These are phyloP conservation scores for Blastobotrys apis DNA, from an alignment of 1,139 yeast species.

Conservation along the genomic window DNA sequence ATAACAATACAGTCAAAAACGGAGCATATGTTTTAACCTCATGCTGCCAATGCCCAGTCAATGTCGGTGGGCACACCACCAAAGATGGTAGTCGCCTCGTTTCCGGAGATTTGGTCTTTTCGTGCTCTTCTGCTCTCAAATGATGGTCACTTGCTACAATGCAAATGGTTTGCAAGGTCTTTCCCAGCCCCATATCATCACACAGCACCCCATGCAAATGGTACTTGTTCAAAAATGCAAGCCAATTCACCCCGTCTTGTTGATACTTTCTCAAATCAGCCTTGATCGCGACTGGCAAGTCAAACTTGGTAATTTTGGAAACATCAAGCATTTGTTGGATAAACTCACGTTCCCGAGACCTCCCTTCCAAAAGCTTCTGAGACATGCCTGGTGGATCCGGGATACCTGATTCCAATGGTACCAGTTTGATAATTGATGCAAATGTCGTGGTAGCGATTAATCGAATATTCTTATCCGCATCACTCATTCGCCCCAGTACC, in stretches of 20 bases:
- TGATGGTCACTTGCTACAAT: conserved; percentile 96
- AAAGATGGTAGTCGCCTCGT: conserved; percentile 74
- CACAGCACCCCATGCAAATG: conserved; percentile 95
- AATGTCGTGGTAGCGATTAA: conserved; percentile 90
- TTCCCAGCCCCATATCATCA: conserved; percentile 99
- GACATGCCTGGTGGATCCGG: conserved; percentile 96
- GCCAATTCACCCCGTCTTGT: conserved; percentile 98
- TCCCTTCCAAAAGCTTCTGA: conserved; percentile 71
- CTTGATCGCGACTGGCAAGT: conserved; percentile 83
- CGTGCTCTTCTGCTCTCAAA: conserved; percentile 66
- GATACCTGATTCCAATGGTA: conserved; percentile 95
- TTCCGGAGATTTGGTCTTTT: conserved; percentile 57
- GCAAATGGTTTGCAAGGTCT: conserved; percentile 94
- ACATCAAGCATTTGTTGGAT: conserved; percentile 98
- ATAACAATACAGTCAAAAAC: conserved; percentile 72
- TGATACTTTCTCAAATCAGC: conserved; percentile 94
- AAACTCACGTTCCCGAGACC: conserved; percentile 92
- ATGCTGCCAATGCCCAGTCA: conserved; percentile 98
- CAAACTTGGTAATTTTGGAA: conserved; percentile 82
- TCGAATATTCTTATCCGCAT: conserved; percentile 84
- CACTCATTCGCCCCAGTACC: conserved; percentile 96
- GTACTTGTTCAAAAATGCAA: conserved; percentile 89
- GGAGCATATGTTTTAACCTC: conserved; percentile 91
- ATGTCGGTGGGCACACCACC: conserved; percentile 92
- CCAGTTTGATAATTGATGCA: conserved; percentile 91